Conservation (phyloP, 1,284 basidiomycete species). For the Hypsizygus ulmarius region DNA sequence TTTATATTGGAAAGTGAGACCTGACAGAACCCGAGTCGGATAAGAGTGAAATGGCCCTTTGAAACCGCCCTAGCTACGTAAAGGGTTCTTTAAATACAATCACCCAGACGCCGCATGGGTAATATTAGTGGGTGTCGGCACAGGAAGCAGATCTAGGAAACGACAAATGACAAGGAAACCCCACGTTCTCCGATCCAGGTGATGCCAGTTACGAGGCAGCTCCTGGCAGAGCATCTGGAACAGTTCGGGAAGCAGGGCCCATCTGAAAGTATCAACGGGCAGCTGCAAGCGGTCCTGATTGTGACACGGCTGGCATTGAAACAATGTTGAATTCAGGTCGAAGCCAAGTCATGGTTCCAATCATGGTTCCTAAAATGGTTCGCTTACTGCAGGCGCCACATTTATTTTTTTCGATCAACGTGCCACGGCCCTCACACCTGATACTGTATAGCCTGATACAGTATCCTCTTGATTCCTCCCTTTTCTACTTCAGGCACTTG, state of each 20-base stretch:
- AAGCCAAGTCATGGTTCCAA: too few species aligned
- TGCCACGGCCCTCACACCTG: conserved; percentile 8
- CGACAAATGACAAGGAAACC: conserved; percentile 15
- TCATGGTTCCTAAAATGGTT: neutral
- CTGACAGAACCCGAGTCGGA: conserved; percentile 17
- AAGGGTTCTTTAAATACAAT: conserved; percentile 17
- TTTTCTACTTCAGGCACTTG: conserved; percentile 4
- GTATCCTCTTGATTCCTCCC: conserved; percentile 8
- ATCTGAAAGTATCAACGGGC: neutral
- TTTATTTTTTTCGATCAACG: conserved; percentile 14
- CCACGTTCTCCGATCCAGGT: conserved; percentile 13
- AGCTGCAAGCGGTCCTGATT: conserved; percentile 10
- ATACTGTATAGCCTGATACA: too few species aligned
- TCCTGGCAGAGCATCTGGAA: conserved; percentile 6
- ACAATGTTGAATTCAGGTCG: neutral
- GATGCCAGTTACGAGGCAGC: neutral
- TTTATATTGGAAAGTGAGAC: conserved; percentile 27
- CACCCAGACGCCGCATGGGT: conserved; percentile 18
- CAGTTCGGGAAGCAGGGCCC: conserved; percentile 1
- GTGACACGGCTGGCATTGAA: neutral
- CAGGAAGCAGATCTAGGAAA: conserved; percentile 15
- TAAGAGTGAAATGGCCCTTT: conserved; percentile 7
- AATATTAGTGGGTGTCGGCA: conserved; percentile 13
- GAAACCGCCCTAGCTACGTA: conserved; percentile 22
- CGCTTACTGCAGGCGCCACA: conserved; percentile 18